phyloP scores from a whole-genome alignment of 225 moss, liverwort and hornwort genomes.

The Rhytidiadelphus loreus region DNA sequence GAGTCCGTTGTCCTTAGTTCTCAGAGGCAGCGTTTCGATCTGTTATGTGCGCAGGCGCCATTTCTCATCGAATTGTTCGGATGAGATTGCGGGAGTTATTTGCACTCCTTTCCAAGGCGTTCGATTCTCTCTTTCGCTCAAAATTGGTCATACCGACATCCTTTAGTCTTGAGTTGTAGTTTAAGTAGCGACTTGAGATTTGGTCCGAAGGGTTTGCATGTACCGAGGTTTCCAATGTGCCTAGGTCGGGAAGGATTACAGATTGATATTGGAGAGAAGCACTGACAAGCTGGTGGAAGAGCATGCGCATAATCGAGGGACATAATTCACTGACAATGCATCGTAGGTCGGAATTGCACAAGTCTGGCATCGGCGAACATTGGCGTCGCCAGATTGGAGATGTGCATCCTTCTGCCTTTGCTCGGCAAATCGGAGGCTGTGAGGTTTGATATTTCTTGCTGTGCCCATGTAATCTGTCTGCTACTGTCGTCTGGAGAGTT shows the following conservation, averaged over 20 bases:
- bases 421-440: conserved; percentile 78
- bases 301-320: not conserved
- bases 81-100: not conserved
- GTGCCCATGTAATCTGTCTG: not conserved
- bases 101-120: not conserved
- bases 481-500: not conserved
- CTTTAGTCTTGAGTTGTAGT: not conserved
- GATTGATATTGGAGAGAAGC: not conserved
- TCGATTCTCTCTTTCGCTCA: not conserved
- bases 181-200: not conserved
- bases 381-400: conserved; percentile 83
- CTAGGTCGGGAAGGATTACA: not conserved
- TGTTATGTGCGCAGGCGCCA: not conserved
- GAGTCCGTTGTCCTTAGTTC: not conserved
- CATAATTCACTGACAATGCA: conserved; percentile 10
- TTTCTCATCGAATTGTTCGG: not conserved
- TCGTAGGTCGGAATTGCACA: conserved; percentile 34
- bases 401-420: conserved; percentile 46
- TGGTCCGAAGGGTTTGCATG: not conserved
- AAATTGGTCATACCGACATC: not conserved
- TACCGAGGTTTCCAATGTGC: not conserved
- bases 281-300: not conserved
- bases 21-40: not conserved
- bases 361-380: conserved; percentile 60
- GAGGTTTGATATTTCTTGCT: conserved; percentile 35